Conservation (phyloP, 2,329 filamentous ascomycete species). For the Dactylonectria macrodidyma region DNA sequence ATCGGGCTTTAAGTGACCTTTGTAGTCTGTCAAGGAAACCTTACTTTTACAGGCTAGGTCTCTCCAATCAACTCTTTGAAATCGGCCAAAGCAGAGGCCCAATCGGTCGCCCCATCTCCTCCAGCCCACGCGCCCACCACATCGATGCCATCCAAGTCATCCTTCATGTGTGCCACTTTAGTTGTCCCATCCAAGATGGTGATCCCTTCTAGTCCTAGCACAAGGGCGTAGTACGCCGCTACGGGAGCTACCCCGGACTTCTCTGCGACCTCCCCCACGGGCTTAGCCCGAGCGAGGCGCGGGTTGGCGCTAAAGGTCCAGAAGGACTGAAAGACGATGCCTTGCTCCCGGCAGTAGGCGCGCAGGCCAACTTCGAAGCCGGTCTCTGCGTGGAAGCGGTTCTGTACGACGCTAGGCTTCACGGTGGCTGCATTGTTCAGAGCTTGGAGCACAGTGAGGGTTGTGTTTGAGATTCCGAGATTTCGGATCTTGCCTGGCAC, state of each 20-base stretch:
- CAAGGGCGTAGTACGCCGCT: slow-evolving; percentile 63
- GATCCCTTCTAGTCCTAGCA: slow-evolving; percentile 61
- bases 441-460: slow-evolving; percentile 67
- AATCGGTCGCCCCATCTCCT: slow-evolving; percentile 60
- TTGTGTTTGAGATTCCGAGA: slow-evolving; percentile 84
- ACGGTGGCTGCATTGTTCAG: slow-evolving; percentile 62
- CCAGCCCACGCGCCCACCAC: slow-evolving; percentile 60
- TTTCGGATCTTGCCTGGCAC: slow-evolving; percentile 75
- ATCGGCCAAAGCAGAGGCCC: slow-evolving; percentile 61
- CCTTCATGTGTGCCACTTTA: slow-evolving; percentile 62
- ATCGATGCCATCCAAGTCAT: slow-evolving; percentile 62
- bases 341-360: slow-evolving; percentile 59
- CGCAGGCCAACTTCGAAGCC: slow-evolving; percentile 74
- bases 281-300: slow-evolving; percentile 55
- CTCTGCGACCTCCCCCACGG: slow-evolving; percentile 66
- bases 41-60: slow-evolving; percentile 3
- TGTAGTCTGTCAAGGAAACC: neutral
- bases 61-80: slow-evolving; percentile 62
- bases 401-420: slow-evolving; percentile 77
- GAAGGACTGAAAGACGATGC: slow-evolving; percentile 67
- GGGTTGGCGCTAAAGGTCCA: slow-evolving; percentile 68
- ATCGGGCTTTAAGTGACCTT: neutral
- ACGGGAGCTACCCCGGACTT: slow-evolving; percentile 54
- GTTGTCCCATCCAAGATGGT: slow-evolving; percentile 64
- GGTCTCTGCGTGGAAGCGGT: slow-evolving; percentile 76